Percentiles rank a stretch among this genome's conserved stretches.
phyloP scores from a whole-genome alignment of 352 stramenopile genomes.

The Globisporangium yorkense region DNA sequence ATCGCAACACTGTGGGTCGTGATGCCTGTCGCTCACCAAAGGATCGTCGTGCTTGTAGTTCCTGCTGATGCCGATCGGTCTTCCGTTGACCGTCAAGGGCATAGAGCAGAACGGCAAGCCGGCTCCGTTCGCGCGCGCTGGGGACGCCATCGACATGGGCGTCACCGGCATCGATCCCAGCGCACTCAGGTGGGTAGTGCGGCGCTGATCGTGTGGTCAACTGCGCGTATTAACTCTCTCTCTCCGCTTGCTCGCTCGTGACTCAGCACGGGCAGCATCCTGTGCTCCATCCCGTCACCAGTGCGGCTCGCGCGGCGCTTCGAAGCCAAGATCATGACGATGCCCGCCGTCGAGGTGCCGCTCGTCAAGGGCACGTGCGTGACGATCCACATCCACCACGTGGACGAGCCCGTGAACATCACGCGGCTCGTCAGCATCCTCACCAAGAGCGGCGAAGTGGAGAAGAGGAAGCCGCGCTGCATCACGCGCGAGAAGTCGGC shows the following conservation, averaged over 20 bases:
- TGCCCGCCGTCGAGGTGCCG: slow-evolving; percentile 79
- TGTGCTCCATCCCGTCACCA: slow-evolving; percentile 77
- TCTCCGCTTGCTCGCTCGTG: no score
- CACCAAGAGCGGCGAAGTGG: slow-evolving; percentile 62
- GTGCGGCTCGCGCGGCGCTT: slow-evolving; percentile 70
- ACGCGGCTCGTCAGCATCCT: slow-evolving; percentile 74
- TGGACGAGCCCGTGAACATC: slow-evolving; percentile 81
- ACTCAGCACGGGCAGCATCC: slow-evolving; percentile 65
- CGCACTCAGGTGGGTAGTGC: slow-evolving; percentile 37
- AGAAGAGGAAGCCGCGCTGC: slow-evolving; percentile 80
- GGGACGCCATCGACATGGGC: slow-evolving; percentile 77
- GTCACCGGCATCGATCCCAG: slow-evolving; percentile 68
- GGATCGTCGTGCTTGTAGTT: slow-evolving; percentile 27
- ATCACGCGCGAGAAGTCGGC: slow-evolving; percentile 81
- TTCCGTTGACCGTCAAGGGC: slow-evolving; percentile 53
- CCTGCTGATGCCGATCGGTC: slow-evolving; percentile 52
- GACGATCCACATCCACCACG: slow-evolving; percentile 84
- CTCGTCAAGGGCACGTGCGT: slow-evolving; percentile 80
- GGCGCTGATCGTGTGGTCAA: no score
- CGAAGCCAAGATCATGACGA: slow-evolving; percentile 89
- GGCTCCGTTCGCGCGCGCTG: slow-evolving; percentile 55
- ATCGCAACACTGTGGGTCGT: neutral
- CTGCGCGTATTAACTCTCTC: no score
- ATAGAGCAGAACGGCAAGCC: slow-evolving; percentile 73
- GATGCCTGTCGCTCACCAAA: neutral